These are phyloP conservation scores for Cylindrodendrum hubeiense DNA, from an alignment of 2,329 filamentous ascomycete species.

Conservation along the genomic window DNA sequence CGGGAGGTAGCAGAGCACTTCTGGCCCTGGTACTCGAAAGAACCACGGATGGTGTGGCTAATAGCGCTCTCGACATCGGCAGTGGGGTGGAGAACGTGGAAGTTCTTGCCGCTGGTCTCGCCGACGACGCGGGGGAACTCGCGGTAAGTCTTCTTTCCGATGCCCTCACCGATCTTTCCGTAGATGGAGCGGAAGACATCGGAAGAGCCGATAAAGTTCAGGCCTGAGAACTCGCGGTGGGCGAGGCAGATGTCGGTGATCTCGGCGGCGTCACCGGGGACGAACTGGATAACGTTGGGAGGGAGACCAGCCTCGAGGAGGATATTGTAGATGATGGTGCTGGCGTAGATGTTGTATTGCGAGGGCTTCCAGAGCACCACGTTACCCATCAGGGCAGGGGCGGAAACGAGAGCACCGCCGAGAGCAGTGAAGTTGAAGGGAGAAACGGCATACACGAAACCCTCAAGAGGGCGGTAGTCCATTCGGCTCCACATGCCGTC, in stretches of 20 bases:
- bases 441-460: slow-evolving; percentile 93
- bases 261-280: slow-evolving; percentile 87
- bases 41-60: slow-evolving; percentile 86
- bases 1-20: slow-evolving; percentile 91
- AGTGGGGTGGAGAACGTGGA: slow-evolving; percentile 83
- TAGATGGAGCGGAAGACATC: slow-evolving; percentile 91
- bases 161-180: slow-evolving; percentile 83
- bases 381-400: slow-evolving; percentile 91
- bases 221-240: slow-evolving; percentile 85
- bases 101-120: slow-evolving; percentile 95
- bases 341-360: slow-evolving; percentile 85
- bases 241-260: slow-evolving; percentile 82
- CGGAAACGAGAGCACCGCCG: slow-evolving; percentile 84
- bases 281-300: slow-evolving; percentile 89
- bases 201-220: slow-evolving; percentile 95
- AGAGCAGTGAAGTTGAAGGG: slow-evolving; percentile 99
- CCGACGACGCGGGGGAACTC: slow-evolving; percentile 91
- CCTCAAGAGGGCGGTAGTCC: slow-evolving; percentile 92
- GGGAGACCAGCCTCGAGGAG: slow-evolving; percentile 92
- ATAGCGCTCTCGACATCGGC: slow-evolving; percentile 84
- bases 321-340: slow-evolving; percentile 91
- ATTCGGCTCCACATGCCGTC: slow-evolving; percentile 69
- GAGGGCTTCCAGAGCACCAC: slow-evolving; percentile 97
- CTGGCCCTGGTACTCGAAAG: slow-evolving; percentile 92
- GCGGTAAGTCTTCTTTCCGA: slow-evolving; percentile 83